Evolutionary conservation across 371 early-diverging fungal species (phyloP), one percentile per base, ranked within the genome.

Genomic region (Rhizomucor pusillus): DNA sequence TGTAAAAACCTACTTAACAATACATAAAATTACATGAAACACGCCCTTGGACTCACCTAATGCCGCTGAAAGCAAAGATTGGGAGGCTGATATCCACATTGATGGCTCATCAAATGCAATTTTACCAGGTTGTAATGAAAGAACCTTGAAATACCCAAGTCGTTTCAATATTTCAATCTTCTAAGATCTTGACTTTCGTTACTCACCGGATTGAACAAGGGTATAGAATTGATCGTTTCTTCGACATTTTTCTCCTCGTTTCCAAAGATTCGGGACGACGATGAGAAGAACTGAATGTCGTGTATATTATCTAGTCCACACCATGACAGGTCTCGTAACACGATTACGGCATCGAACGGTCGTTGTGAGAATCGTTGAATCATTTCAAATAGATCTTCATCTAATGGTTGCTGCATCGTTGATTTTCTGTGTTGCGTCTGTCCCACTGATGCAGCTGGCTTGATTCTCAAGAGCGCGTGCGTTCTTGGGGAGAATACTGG

Each of bases 401-500:
- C 16, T 4, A 41, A 37, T 34, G 20, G 0, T 10, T 44, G 40
- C 34, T 44, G 18, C 19, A 5, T 55, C 2, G 37, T 11, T 5
- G 33, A 22, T n/a, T 33, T 23, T 1, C 23, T 39, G 11, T 25
- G 34, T 10, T 35, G 5, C 12, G 46, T 25, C 14, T 22, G 35
- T 22, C 16, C 19, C 14, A 1, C 16, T 24, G 20, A 5, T 20
- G 25, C n/a, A 6, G 37, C 47, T 10, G 86, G 70, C 56, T 71
- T 59, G 35, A 86, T 64, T 12, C 70, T 69, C 22, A 81, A 62
- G 11, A 86, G 72, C 24, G 86, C 78, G 43, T 84, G 81, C 5
- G 87, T 75, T 33, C 66, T 73, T 0, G 86, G 82, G 14, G 87
- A 85, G 56, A 75, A 82, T 11, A 80, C 70, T 6, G 82, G 75